Conservation (phyloP, 179 eudicot genomes). For the Beta corolliflora region DNA sequence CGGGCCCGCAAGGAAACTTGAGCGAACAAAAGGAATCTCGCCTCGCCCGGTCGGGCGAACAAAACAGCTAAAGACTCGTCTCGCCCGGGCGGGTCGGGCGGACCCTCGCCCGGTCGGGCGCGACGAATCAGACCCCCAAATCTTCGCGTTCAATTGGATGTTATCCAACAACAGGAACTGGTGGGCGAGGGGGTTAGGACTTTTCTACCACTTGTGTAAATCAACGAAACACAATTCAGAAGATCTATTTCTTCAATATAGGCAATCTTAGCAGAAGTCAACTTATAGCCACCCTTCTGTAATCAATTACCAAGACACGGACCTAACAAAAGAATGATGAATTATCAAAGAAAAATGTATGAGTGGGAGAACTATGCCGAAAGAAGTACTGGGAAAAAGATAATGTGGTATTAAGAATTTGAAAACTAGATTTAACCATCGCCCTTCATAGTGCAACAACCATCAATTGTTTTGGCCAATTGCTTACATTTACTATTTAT, state of each 20-base stretch:
- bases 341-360: background rate
- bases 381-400: background rate
- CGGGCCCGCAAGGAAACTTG: too few relatives aligned
- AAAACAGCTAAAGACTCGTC: too few relatives aligned
- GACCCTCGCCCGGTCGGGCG: too few relatives aligned
- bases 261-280: background rate
- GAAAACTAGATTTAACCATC: background rate
- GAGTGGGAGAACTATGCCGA: conserved; percentile 17
- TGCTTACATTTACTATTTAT: background rate
- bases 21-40: too few relatives aligned
- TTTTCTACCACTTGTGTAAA: background rate
- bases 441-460: conserved; percentile 20
- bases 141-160: too few relatives aligned
- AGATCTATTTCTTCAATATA: background rate
- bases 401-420: background rate
- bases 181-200: too few relatives aligned
- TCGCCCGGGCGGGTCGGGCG: too few relatives aligned
- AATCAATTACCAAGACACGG: conserved; percentile 1
- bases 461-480: conserved; percentile 14
- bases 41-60: too few relatives aligned
- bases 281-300: background rate
- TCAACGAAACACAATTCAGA: background rate
- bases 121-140: too few relatives aligned
- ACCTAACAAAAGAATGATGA: conserved; percentile 1
- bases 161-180: too few relatives aligned